A percentile compares a stretch with the other conserved stretches of the same genome.
phyloP scores from a whole-genome alignment of 495 filamentous ascomycete genomes.

The Xylaria palmicola region DNA sequence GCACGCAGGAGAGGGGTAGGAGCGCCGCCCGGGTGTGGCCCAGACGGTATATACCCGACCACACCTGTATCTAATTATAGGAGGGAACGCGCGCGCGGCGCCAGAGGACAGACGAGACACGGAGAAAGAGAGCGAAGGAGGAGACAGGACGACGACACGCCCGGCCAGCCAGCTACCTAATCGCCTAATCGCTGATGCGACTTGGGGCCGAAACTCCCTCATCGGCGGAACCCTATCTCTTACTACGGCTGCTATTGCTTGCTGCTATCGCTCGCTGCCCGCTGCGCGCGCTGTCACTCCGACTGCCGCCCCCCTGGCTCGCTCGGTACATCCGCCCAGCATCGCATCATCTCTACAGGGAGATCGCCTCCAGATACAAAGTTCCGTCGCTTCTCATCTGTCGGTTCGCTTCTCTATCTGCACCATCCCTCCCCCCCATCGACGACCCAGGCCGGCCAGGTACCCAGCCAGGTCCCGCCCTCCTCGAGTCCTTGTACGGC shows the following conservation, averaged over 20 bases:
- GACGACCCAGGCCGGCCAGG: background rate
- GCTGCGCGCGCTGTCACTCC: background rate
- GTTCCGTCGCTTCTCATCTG: slow-evolving; percentile 5
- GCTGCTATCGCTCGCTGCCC: background rate
- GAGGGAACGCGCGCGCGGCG: no score
- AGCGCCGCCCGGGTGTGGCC: no score
- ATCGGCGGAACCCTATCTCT: slow-evolving; percentile 8
- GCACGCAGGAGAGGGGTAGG: no score
- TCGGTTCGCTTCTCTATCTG: background rate
- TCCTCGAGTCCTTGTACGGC: background rate
- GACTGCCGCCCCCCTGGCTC: background rate
- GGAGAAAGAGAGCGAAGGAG: background rate
- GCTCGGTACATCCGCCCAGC: background rate
- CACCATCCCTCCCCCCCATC: background rate
- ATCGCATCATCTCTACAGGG: slow-evolving; percentile 11
- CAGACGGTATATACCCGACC: no score
- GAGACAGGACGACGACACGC: background rate
- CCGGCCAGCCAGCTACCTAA: background rate
- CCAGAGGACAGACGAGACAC: background rate
- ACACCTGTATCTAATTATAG: slow-evolving; percentile 2
- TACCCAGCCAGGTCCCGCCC: background rate
- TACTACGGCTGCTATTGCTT: background rate
- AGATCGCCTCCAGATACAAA: background rate
- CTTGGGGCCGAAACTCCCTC: slow-evolving; percentile 12
- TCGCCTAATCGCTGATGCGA: background rate